Conservation (phyloP, 23 red algal species). For the Chondrus crispus region DNA sequence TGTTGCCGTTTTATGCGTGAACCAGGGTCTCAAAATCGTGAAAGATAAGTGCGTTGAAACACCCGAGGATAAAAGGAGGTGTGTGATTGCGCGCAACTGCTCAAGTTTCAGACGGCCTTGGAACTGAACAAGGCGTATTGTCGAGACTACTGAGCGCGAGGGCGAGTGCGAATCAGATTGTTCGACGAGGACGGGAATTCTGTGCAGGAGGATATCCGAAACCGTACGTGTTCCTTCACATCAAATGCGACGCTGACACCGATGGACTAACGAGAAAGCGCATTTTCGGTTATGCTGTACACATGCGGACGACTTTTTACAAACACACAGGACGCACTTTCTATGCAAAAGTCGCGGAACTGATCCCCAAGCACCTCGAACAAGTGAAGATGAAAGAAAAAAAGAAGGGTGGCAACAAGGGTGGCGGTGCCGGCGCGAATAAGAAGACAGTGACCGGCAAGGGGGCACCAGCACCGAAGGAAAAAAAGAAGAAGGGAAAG, state of each 20-base stretch:
- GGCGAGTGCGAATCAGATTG: constrained; percentile 28
- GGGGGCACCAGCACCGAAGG: not conserved
- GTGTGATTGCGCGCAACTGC: constrained; percentile 35
- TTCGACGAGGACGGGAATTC: constrained; percentile 37
- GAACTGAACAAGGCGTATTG: constrained; percentile 39
- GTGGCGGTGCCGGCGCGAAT: not conserved
- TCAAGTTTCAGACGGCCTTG: constrained; percentile 30
- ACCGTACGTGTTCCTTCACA: constrained; percentile 20
- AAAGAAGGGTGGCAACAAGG: not conserved
- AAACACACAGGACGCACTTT: constrained; percentile 20
- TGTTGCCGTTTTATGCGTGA: too few relatives aligned
- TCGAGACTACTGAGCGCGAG: constrained; percentile 35
- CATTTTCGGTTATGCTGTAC: too few relatives aligned
- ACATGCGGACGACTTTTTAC: too few relatives aligned
- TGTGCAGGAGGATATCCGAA: constrained; percentile 13
- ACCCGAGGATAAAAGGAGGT: constrained; percentile 36
- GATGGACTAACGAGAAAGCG: too few relatives aligned
- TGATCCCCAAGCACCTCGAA: constrained; percentile 38
- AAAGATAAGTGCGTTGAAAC: constrained; percentile 37
- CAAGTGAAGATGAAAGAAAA: not conserved
- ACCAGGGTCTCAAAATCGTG: constrained; percentile 38
- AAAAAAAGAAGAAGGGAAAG: constrained; percentile 69
- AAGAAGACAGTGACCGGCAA: not conserved
- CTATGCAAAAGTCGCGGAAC: constrained; percentile 34
- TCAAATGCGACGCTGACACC: too few relatives aligned